phyloP scores from a whole-genome alignment of 2,329 filamentous ascomycete genomes.

The Pleoardoris graminearum region DNA sequence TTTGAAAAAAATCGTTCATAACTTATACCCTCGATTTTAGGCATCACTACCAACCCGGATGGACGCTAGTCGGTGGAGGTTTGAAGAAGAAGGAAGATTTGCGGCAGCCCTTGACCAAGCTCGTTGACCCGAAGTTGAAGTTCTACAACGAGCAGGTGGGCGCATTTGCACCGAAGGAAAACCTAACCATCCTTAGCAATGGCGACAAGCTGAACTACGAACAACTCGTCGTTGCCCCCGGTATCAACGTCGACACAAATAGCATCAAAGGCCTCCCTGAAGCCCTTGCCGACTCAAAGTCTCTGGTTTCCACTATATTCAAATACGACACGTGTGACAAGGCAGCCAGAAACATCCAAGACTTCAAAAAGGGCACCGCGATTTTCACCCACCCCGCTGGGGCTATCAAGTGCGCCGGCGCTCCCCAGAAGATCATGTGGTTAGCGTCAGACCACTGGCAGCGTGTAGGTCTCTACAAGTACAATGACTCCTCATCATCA shows the following conservation, averaged over 20 bases:
- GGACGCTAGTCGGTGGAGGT: constrained; percentile 69
- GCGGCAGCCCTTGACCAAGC: constrained; percentile 52
- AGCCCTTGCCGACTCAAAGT: constrained; percentile 41
- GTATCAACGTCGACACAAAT: constrained; percentile 36
- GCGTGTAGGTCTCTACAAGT: constrained; percentile 39
- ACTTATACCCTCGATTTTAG: no score
- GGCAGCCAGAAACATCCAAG: constrained; percentile 35
- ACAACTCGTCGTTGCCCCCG: constrained; percentile 65
- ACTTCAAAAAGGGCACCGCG: constrained; percentile 40
- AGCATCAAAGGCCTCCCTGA: constrained; percentile 41
- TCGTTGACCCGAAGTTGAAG: constrained; percentile 64
- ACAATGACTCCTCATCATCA: constrained; percentile 27
- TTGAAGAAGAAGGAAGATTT: constrained; percentile 66
- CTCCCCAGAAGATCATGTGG: constrained; percentile 49
- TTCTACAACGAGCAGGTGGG: constrained; percentile 60
- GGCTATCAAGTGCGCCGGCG: constrained; percentile 47
- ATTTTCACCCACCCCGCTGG: constrained; percentile 47
- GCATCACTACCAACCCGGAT: constrained; percentile 72
- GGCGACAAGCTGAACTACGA: constrained; percentile 64
- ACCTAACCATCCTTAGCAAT: constrained; percentile 58
- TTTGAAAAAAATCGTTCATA: no score
- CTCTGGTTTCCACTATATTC: constrained; percentile 45
- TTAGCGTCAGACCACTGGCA: constrained; percentile 47
- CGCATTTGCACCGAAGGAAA: constrained; percentile 59
- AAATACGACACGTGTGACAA: constrained; percentile 47